Base-by-base conservation (phyloP, 23 red algal genomes). In the Pyropia yezoensis region DNA sequence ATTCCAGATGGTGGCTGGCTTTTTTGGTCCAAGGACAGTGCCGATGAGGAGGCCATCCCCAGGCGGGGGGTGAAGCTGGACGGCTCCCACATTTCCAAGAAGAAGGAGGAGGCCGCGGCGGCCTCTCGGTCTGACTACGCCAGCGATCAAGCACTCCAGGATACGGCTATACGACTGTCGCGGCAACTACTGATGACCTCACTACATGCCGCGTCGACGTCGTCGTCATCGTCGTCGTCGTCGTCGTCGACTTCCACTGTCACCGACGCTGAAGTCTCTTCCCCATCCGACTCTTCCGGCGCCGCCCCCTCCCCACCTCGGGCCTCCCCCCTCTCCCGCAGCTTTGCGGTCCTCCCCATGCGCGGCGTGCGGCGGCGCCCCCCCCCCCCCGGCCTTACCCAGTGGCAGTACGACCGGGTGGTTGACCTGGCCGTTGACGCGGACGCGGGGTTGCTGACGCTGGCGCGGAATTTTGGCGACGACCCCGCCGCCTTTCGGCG, bases 1-100 rank as follows among this genome's bases (percentile, higher is more conserved):
- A 54, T 95, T 1, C 81, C 90, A 20, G 90, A 95, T 15, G 84
- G 77, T 49, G 65, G 76, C 7, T 95, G 90, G 90, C 59, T 95
- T 3, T 95, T 95, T 50, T 95, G 90, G 90, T 83, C 76, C 28
- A 83, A 85, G 72, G 82, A 79, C 21, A 75, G 47, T 19, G 61
- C 63, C 30, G 71, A 87, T 20, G 90, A 95, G 22, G 73, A 29
- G 27, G 62, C 75, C 20, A 95, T 95, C 62, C 90, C 90, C 39
- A 73, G 74, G 19, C 65, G 74, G 34, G 75, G 80, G 16, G 90
- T 95, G 14, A 95, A 95, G 69, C 62, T 95, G 25, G 90, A 95
- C 25, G 86, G 77, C 16, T 82, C 86, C 7, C 74, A 81, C 33
- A 33, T 76, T 7, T 53, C 57, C 27, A 74, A 73, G 20, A 54